Percentiles rank a stretch among this genome's conserved stretches.
phyloP scores from a whole-genome alignment of 306 rosid genomes.

The Lablab purpureus region DNA sequence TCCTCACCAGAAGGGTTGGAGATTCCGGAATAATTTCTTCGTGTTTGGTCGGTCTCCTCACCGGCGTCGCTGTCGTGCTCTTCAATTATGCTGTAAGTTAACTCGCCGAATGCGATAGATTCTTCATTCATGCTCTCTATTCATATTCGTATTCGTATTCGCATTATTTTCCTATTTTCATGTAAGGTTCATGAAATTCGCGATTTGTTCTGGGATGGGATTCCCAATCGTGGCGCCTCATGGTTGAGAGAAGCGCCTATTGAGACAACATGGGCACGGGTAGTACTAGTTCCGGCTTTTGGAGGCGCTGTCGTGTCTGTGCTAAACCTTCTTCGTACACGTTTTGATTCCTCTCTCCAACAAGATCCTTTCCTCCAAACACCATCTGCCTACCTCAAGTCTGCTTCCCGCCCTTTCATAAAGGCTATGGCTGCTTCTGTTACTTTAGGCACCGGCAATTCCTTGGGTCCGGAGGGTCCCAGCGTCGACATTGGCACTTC shows the following conservation, averaged over 20 bases:
- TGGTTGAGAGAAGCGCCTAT: constrained; percentile 81
- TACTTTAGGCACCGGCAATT: constrained; percentile 91
- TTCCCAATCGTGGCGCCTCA: constrained; percentile 80
- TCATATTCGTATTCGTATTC: too few relatives aligned
- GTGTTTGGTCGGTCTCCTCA: constrained; percentile 88
- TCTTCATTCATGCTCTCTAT: background rate
- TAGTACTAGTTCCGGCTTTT: constrained; percentile 76
- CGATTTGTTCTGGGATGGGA: constrained; percentile 82
- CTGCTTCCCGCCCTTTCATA: constrained; percentile 68
- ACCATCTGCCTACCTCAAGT: constrained; percentile 51
- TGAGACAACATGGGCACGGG: constrained; percentile 67
- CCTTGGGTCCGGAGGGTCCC: constrained; percentile 95
- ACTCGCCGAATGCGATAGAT: background rate
- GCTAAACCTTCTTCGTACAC: constrained; percentile 56
- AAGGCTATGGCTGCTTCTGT: constrained; percentile 79
- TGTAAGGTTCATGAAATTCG: constrained; percentile 82
- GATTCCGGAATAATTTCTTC: constrained; percentile 70
- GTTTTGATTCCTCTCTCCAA: constrained; percentile 47
- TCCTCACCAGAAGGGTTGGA: constrained; percentile 46
- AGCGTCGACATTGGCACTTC: constrained; percentile 90
- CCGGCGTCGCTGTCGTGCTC: constrained; percentile 80
- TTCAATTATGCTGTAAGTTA: constrained; percentile 72
- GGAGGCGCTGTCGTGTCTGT: constrained; percentile 74
- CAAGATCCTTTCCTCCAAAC: constrained; percentile 44
- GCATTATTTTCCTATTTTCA: too few relatives aligned